Base-by-base conservation (phyloP, 192 early-diverging fungal genomes). In the Umbelopsis ramanniana region DNA sequence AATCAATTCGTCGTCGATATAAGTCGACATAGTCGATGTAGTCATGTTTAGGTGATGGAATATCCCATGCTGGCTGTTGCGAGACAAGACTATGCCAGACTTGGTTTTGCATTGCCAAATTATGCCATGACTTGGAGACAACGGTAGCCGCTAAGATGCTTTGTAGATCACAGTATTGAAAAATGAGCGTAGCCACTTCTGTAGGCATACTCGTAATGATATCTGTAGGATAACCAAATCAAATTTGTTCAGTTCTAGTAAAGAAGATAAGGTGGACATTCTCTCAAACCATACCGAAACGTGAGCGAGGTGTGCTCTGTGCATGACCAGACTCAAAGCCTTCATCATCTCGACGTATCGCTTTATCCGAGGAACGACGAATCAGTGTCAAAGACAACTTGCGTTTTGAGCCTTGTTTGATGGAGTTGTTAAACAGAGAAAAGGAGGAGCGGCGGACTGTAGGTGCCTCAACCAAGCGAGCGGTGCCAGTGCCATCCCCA, bases 1-100 rank as follows among this genome's bases (percentile, higher is more conserved):
- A 83, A 37, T 71, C 50, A 21, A 76, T 68, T 12, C 94, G 86
- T 74, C 92, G 85, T 66, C 84, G 77, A 74, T 91, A 97, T 19
- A 96, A 79, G 47, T 87, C 78, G 38, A 26, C 17, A 35, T 63
- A 63, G 35, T 63, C 57, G 33, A 63, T 26, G 4, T 17, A 12
- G 4, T 38, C 57, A 6, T 26, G 29, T 6, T 29, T 19, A 29
- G 37, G 33, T 92, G 93, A 67, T 91, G 82, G 15, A 14, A 63
- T 0, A 35, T 63, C 33, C 57, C 57, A 63, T 29, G 57, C 57
- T 37, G 57, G 57, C 37, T 26, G 26, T 17, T 63, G 57, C 26
- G 37, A 63, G 23, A 63, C 17, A 29, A 63, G 33, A 37, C 57
- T 63, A 37, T 63, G 57, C 76, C 76, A 78, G 10, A 78, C 23